These are phyloP conservation scores for Paraphaeosphaeria minitans DNA, from an alignment of 2,329 filamentous ascomycete genomes.

Conservation along the genomic window DNA sequence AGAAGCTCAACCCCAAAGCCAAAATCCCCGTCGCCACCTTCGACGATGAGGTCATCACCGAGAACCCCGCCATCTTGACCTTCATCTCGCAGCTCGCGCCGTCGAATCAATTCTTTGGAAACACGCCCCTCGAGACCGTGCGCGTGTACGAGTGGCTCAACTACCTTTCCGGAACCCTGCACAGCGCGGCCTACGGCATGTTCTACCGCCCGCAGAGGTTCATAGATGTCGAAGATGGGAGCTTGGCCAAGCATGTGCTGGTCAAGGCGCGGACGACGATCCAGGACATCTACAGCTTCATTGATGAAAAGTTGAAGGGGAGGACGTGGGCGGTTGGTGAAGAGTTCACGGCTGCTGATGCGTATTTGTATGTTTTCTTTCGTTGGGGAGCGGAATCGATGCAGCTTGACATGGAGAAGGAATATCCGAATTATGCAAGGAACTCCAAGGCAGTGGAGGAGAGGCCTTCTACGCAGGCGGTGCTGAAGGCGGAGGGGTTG, in stretches of 20 bases:
- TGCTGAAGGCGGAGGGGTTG: conserved; percentile 18
- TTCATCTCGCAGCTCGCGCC: conserved; percentile 23
- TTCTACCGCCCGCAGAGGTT: conserved; percentile 24
- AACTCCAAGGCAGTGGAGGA: conserved; percentile 15
- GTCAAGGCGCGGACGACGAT: conserved; percentile 13
- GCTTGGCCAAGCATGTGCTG: conserved; percentile 13
- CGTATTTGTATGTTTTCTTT: conserved; percentile 29
- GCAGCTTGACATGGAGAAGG: conserved; percentile 20
- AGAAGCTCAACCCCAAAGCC: conserved; percentile 27
- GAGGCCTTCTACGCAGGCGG: conserved; percentile 18
- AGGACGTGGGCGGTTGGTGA: conserved; percentile 23
- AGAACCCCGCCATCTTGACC: conserved; percentile 25
- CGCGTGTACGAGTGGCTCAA: conserved; percentile 28
- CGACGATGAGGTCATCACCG: conserved; percentile 28
- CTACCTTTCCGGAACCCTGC: conserved; percentile 25
- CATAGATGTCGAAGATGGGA: conserved; percentile 14
- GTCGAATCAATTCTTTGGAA: conserved; percentile 22
- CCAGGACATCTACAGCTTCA: conserved; percentile 14
- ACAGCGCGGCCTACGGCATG: conserved; percentile 22
- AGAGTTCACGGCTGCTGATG: conserved; percentile 24
- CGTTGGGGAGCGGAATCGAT: conserved; percentile 21
- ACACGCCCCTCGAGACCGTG: conserved; percentile 19
- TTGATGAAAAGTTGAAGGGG: conserved; percentile 23
- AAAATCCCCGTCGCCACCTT: conserved; percentile 27
- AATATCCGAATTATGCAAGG: conserved; percentile 22